A percentile compares a stretch with the other conserved stretches of the same genome.
Evolutionary conservation across 176 grass and related monocot species (phyloP).

Genomic region (Urochloa ruziziensis): DNA sequence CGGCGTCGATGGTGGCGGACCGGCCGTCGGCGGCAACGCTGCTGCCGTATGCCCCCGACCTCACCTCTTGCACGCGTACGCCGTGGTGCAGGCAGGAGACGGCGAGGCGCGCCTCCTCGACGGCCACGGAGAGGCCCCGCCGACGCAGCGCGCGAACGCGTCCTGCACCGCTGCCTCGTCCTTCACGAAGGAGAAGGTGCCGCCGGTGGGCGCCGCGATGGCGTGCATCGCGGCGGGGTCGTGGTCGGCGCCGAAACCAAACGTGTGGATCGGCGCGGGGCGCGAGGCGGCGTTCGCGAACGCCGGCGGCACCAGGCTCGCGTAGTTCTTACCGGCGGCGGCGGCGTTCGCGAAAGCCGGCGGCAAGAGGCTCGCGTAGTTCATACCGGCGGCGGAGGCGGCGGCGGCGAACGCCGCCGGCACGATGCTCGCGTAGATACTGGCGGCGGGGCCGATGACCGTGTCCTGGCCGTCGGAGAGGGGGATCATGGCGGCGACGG

Average conservation of each 20-base stretch:
- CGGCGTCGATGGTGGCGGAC: slow-evolving; percentile 28
- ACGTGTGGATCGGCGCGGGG: neutral
- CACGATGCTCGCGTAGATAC: no score
- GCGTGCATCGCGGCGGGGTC: slow-evolving; percentile 45
- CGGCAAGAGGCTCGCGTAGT: no score
- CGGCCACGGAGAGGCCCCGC: slow-evolving; percentile 48
- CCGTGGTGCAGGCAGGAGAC: slow-evolving; percentile 29
- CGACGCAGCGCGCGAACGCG: slow-evolving; percentile 72
- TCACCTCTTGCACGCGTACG: slow-evolving; percentile 35
- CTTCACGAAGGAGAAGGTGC: slow-evolving; percentile 62
- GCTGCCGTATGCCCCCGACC: slow-evolving; percentile 40
- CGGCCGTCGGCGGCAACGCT: slow-evolving; percentile 7
- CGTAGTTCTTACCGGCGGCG: neutral
- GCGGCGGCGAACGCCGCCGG: no score
- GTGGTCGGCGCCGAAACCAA: neutral
- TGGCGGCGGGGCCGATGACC: no score
- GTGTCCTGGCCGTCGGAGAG: slow-evolving; percentile 53
- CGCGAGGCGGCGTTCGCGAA: neutral
- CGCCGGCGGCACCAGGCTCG: neutral
- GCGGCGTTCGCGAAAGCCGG: no score
- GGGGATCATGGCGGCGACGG: slow-evolving; percentile 48
- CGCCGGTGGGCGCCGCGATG: slow-evolving; percentile 40
- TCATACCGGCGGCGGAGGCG: no score
- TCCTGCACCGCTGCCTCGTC: slow-evolving; percentile 45
- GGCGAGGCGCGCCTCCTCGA: slow-evolving; percentile 30